Evolutionary conservation across 257 asterid genomes (phyloP), one percentile per base, ranked within the genome.

Genomic region (Solanum pinnatisectum): DNA sequence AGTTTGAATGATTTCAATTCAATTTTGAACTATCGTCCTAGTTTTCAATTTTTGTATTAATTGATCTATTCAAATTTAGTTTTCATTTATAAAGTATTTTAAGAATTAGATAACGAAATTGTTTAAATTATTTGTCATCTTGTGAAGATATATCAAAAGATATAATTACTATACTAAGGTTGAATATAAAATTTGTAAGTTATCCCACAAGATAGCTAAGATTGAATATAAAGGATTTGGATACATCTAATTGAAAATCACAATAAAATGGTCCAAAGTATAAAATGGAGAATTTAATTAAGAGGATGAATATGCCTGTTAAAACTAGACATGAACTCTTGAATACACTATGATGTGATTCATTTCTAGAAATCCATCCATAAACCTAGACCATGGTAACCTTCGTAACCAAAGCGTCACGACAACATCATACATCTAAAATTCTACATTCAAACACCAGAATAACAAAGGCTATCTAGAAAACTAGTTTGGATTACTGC

Each of bases 401-500:
- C 30, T 23, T 10, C 13, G 7, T 60, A 60, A 60, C 70, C 30
- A 60, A 60, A 60, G 30, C 70, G 7, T 60, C 14, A 60, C 14
- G 15, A 60, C 4, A 72, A 40, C 86, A 88, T 84, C 88, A 86
- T 77, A 87, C 86, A 89, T 76, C 87, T 88, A 85, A 91, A 88
- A 76, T 85, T 88, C 93, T 90, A 88, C 86, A 85, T 63, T 88
- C 32, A 52, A 87, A 84, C 33, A 86, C 76, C 56, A 77, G 74
- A 42, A 44, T 0, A 42, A 37, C 63, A 76, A 81, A 81, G 52
- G 76, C 87, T n/a, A 89, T 39, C 93, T 90, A 87, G 63, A 84
- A 87, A 90, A 72, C 88, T 88, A 86, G 42, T 83, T 84, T 87
- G 82, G 56, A 78, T 85, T 86, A 91, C 91, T 84, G 89, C 90